Percentiles rank a stretch among this genome's conserved stretches.
Conservation (phyloP, 805 yeast species). For the Wickerhamiella domercqiae region DNA sequence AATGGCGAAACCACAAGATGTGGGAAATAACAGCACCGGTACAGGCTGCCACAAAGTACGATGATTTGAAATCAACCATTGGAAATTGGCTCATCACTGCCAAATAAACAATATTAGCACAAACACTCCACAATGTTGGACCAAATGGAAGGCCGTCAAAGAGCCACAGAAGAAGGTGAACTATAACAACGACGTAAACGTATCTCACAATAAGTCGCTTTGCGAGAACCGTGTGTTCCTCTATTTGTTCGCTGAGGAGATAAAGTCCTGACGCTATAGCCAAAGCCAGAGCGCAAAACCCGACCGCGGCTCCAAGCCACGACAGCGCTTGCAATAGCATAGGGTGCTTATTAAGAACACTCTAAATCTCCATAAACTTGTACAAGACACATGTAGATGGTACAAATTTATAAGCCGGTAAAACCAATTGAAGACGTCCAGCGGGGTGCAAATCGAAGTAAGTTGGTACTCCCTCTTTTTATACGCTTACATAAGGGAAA, state of each 20-base stretch:
- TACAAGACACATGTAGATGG: too few relatives aligned
- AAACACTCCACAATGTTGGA: conserved; percentile 50
- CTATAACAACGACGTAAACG: conserved; percentile 44
- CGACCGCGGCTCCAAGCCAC: conserved; percentile 42
- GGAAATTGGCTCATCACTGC: conserved; percentile 76
- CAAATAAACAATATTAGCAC: conserved; percentile 55
- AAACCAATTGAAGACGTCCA: too few relatives aligned
- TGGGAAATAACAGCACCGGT: conserved; percentile 64
- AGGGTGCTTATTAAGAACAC: neutral
- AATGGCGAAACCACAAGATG: conserved; percentile 77
- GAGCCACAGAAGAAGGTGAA: conserved; percentile 42
- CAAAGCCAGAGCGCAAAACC: conserved; percentile 42
- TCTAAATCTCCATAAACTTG: too few relatives aligned
- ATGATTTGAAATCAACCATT: conserved; percentile 56
- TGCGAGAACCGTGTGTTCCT: conserved; percentile 81
- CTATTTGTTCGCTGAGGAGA: conserved; percentile 81
- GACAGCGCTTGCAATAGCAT: conserved; percentile 51
- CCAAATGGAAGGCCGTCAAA: conserved; percentile 69
- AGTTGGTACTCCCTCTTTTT: too few relatives aligned
- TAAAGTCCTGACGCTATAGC: conserved; percentile 81
- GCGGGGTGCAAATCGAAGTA: too few relatives aligned
- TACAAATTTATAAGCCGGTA: too few relatives aligned
- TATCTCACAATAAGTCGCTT: conserved; percentile 47
- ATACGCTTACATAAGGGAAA: too few relatives aligned
- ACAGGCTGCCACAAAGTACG: conserved; percentile 56